phyloP scores from a whole-genome alignment of 352 stramenopile genomes.

The Peronospora tabacina region DNA sequence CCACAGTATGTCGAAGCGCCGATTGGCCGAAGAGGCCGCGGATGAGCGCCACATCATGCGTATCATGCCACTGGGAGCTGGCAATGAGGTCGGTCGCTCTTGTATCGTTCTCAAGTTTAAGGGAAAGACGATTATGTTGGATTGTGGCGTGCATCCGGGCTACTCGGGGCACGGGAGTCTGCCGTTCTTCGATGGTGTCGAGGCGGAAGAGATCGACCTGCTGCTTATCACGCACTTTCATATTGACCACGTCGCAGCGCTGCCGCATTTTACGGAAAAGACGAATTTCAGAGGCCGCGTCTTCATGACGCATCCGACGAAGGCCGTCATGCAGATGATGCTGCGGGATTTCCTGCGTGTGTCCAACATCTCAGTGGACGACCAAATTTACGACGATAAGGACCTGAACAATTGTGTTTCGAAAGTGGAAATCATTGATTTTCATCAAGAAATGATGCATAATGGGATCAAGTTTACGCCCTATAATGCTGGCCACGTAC shows the following conservation, averaged over 20 bases:
- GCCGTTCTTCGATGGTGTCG: conserved; percentile 97
- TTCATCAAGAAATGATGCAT: conserved; percentile 95
- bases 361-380: conserved; percentile 90
- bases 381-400: conserved; percentile 90
- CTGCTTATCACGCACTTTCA: conserved; percentile 99
- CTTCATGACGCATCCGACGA: conserved; percentile 99
- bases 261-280: conserved; percentile 99
- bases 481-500: conserved; percentile 98
- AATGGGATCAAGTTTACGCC: conserved; percentile 97
- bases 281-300: conserved; percentile 96
- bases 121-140: conserved; percentile 96
- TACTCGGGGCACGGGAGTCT: conserved; percentile 95
- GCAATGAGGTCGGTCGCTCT: conserved; percentile 98
- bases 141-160: conserved; percentile 86
- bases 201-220: conserved; percentile 93
- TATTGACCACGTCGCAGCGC: conserved; percentile 97
- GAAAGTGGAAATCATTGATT: conserved; percentile 98
- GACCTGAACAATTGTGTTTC: conserved; percentile 95
- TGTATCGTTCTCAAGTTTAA: conserved; percentile 99
- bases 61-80: conserved; percentile 94
- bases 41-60: conserved; percentile 88
- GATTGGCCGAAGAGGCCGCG: conserved; percentile 56
- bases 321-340: conserved; percentile 97
- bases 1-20: conserved; percentile 58
- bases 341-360: conserved; percentile 95